phyloP scores from a whole-genome alignment of 352 stramenopile species.

The Pythium aquatile region DNA sequence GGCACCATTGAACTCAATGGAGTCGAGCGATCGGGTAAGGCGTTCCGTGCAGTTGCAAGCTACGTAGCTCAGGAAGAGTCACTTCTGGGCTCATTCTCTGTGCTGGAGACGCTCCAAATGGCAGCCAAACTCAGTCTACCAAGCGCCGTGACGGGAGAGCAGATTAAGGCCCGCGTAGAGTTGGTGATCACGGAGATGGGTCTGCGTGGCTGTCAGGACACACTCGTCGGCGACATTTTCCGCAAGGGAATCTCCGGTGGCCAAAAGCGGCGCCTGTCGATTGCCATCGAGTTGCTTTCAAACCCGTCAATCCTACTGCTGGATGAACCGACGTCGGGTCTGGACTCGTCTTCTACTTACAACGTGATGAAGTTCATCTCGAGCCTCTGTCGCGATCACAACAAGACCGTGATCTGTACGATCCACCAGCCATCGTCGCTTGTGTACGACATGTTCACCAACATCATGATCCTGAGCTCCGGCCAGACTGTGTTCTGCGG shows the following conservation, averaged over 20 bases:
- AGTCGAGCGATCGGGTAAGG: slow-evolving; percentile 30
- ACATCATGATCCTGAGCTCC: slow-evolving; percentile 52
- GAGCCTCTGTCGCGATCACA: slow-evolving; percentile 30
- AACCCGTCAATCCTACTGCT: slow-evolving; percentile 75
- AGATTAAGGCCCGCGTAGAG: slow-evolving; percentile 38
- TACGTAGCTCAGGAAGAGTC: slow-evolving; percentile 66
- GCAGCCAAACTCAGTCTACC: slow-evolving; percentile 52
- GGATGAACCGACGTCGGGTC: slow-evolving; percentile 68
- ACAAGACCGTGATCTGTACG: slow-evolving; percentile 55
- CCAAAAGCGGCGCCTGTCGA: slow-evolving; percentile 73
- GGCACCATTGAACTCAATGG: slow-evolving; percentile 57
- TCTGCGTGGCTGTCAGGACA: slow-evolving; percentile 47
- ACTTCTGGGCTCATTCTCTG: slow-evolving; percentile 65
- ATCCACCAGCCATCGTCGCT: slow-evolving; percentile 70
- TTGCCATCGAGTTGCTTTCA: slow-evolving; percentile 77
- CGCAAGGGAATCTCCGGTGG: slow-evolving; percentile 71
- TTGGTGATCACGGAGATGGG: slow-evolving; percentile 73
- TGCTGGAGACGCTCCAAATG: slow-evolving; percentile 66
- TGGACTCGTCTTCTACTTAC: slow-evolving; percentile 49
- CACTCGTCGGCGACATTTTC: slow-evolving; percentile 71
- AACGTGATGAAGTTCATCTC: slow-evolving; percentile 48
- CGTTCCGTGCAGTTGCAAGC: slow-evolving; percentile 49
- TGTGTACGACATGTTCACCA: slow-evolving; percentile 64
- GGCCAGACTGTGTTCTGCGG: slow-evolving; percentile 84
- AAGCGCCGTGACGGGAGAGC: slow-evolving; percentile 41